These are phyloP conservation scores for Saccharomycopsis hybrid DNA, from an alignment of 1,139 yeast genomes.

Conservation along the genomic window DNA sequence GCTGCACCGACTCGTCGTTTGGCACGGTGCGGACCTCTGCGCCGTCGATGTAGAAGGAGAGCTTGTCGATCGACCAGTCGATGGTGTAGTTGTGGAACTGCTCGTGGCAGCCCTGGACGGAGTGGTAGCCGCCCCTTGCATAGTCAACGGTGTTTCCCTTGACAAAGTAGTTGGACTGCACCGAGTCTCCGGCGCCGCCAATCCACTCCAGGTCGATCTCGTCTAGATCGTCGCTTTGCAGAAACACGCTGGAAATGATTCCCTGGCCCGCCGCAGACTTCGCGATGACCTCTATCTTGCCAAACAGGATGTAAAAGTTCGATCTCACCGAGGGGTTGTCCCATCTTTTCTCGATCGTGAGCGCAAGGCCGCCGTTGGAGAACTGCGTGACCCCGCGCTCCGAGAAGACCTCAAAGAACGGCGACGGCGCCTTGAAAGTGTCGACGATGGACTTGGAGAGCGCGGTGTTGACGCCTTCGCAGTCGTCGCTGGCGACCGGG, in stretches of 20 bases:
- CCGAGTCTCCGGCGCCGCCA: conserved; percentile 66
- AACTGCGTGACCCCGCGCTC: conserved; percentile 35
- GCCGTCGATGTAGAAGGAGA: conserved; percentile 62
- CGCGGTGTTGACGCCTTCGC: conserved; percentile 47
- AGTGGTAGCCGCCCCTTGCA: conserved; percentile 71
- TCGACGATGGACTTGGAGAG: conserved; percentile 48
- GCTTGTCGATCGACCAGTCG: conserved; percentile 66
- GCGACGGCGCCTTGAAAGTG: conserved; percentile 39
- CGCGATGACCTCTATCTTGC: conserved; percentile 65
- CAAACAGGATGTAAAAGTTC: conserved; percentile 79
- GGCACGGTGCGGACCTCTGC: conserved; percentile 48
- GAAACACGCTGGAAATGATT: conserved; percentile 68
- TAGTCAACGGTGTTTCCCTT: conserved; percentile 74
- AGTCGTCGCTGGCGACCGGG: conserved; percentile 22
- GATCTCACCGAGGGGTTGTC: conserved; percentile 76
- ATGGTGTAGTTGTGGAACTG: conserved; percentile 69
- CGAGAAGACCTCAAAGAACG: conserved; percentile 32
- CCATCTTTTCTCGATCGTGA: conserved; percentile 52
- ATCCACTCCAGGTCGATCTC: conserved; percentile 84
- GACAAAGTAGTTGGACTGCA: conserved; percentile 77
- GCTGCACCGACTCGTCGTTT: conserved; percentile 33
- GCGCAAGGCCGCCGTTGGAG: conserved; percentile 47
- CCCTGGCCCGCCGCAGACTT: conserved; percentile 74
- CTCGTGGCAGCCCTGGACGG: conserved; percentile 36
- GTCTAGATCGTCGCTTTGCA: conserved; percentile 81